Base-by-base conservation (phyloP, 202 grass and related monocot genomes). In the Panicum virgatum region DNA sequence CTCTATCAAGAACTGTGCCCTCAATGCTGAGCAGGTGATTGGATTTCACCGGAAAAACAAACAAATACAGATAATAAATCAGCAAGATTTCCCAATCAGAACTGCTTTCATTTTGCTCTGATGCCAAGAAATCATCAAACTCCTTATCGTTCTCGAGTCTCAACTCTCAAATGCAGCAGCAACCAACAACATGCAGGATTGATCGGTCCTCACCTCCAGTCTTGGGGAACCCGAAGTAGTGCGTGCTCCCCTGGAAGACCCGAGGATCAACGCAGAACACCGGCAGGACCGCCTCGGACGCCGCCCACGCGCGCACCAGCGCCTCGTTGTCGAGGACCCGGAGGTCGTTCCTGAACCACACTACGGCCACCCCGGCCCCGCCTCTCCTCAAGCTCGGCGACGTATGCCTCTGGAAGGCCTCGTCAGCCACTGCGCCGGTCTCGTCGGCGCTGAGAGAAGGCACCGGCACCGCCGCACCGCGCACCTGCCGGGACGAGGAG, bases 311-410 rank as follows among this genome's bases (percentile, higher is more conserved):
- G 64, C 84, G 73, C 12, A 82, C 16, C 72, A 93, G 67, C 20
- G 82, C 83, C 81, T 94, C 92, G 37, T 94, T 97, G 65, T 97
- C 92, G 6, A 97, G 79, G 43, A 94, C 11, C 52, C 92, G 73
- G 72, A 98, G 83, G 88, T 98, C 92, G 68, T 89, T 93, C 70
- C 96, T 71, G 83, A 98, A 92, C 96, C 96, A 98, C 46, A 93
- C 83, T 5, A 96, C 73, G 50, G 86, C 85, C 15, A 91, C 85
- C 7, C 95, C 88, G 0, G 42, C 36, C 54, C 89, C 85, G 2
- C 67, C 76, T 61, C 92, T 47, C 26, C 75, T 88, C 74, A 93
- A 22, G 18, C 20, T 59, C 51, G 88, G 78, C 15, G 83, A 79
- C 36, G 80, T 68, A 79, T 93, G 14, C 61, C 85, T 74, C 69